Percentiles rank a stretch among this genome's conserved stretches.
phyloP scores from a whole-genome alignment of 148 eudicot species.

The Rhododendron kiyosumense region DNA sequence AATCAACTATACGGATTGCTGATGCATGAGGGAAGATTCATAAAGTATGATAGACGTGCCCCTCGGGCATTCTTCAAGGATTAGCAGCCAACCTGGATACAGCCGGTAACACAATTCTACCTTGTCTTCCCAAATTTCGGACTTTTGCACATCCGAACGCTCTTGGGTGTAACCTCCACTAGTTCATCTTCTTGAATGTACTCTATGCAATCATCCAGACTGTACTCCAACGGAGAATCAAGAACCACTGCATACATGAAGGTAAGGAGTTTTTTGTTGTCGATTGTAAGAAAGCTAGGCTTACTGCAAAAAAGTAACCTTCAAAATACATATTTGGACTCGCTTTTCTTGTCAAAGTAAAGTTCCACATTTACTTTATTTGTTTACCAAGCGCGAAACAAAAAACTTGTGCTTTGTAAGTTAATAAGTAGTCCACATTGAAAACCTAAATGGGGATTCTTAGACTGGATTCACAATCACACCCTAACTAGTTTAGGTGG shows the following conservation, averaged over 20 bases:
- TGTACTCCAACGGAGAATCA: conserved; percentile 76
- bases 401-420: neutral
- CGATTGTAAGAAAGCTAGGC: neutral
- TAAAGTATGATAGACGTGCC: neutral
- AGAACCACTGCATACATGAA: conserved; percentile 62
- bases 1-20: neutral
- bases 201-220: conserved; percentile 97
- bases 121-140: conserved; percentile 64
- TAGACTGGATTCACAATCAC: neutral
- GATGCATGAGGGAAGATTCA: neutral
- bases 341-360: neutral
- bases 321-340: neutral
- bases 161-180: conserved; percentile 85
- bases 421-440: neutral
- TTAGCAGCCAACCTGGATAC: conserved; percentile 5
- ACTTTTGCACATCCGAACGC: conserved; percentile 93
- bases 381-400: neutral
- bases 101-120: neutral
- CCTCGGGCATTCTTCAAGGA: neutral
- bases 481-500: neutral
- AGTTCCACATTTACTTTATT: neutral
- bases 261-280: neutral
- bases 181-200: conserved; percentile 98
- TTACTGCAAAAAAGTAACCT: neutral
- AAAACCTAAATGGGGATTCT: neutral